Conservation (phyloP, 441 rosid species). For the Rhodomyrtus psidioides region DNA sequence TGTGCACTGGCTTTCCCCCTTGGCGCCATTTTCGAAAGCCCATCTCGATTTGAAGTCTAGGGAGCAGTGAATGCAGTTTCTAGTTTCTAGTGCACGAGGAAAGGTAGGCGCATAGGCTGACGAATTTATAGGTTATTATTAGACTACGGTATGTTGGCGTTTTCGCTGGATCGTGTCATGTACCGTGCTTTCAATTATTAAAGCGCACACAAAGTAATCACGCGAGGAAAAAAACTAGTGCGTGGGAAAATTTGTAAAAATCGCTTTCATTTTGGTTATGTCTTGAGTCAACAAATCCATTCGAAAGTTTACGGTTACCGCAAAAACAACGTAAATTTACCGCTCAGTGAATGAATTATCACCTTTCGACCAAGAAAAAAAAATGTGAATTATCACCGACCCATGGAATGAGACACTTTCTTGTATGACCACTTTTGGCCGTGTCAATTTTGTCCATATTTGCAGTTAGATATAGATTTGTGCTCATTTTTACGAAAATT, state of each 20-base stretch:
- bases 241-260: background rate
- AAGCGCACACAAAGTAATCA: background rate
- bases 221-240: background rate
- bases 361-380: background rate
- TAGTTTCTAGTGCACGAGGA: background rate
- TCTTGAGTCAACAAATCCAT: background rate
- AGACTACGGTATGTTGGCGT: background rate
- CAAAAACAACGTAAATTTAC: background rate
- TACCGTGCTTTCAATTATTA: background rate
- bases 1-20: background rate
- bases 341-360: background rate
- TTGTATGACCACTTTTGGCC: background rate
- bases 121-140: background rate
- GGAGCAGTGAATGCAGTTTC: background rate
- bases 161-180: background rate
- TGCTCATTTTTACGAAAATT: background rate
- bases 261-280: background rate
- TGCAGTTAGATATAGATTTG: background rate
- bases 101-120: background rate
- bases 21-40: conserved; percentile 22
- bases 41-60: background rate
- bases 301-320: background rate
- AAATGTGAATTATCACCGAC: background rate
- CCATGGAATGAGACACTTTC: background rate
- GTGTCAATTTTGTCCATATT: background rate